Evolutionary conservation across 495 filamentous ascomycete genomes (phyloP), one percentile per base, ranked within the genome.

Genomic region (Trypethelium eluteriae): DNA sequence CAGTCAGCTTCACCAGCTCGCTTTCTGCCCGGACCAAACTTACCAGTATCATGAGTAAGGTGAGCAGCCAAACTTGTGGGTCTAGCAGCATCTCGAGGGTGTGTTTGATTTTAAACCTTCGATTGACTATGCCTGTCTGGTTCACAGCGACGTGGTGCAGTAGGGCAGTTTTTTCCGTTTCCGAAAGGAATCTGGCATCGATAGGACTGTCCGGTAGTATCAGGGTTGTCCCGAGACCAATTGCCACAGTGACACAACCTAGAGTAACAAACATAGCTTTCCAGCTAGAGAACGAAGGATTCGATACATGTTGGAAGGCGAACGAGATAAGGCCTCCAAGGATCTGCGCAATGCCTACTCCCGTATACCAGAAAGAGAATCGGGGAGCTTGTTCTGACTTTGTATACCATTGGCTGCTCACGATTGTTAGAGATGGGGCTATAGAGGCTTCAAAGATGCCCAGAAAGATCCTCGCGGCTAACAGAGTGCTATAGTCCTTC

Each of bases 371-470:
- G 14, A 85, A 78, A 3, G 81, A 82, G 32, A 88, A 86, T 14
- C 88, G 78, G 2, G 84, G 76, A 0, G 85, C 83, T 66, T 86
- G 82, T 70, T 89, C 86, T 1, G 80, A 77, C 11, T 84, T 80
- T 0, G 84, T 83, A 67, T 89, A 90, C 85, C 85, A 90, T 75
- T 75, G 78, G 66, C 77, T 79, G 25, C 74, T 79, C 66, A 85
- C 82, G 38, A 85, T 72, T 39, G 83, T 84, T 46, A 88, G 74
- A 2, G 79, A 81, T 14, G 86, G 86, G 56, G 80, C 81, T 64
- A 88, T 84, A 38, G 83, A 82, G 18, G 86, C 84, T 77, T 88
- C 88, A 68, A 88, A 85, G 57, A 87, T 72, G 2, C 88, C 87
- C 0, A 89, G 74, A 53, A 90, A 82, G 66, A 86, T 82, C 1